A percentile compares a stretch with the other conserved stretches of the same genome.
Conservation (phyloP, 78 protist species). For the Emiliania huxleyi region DNA sequence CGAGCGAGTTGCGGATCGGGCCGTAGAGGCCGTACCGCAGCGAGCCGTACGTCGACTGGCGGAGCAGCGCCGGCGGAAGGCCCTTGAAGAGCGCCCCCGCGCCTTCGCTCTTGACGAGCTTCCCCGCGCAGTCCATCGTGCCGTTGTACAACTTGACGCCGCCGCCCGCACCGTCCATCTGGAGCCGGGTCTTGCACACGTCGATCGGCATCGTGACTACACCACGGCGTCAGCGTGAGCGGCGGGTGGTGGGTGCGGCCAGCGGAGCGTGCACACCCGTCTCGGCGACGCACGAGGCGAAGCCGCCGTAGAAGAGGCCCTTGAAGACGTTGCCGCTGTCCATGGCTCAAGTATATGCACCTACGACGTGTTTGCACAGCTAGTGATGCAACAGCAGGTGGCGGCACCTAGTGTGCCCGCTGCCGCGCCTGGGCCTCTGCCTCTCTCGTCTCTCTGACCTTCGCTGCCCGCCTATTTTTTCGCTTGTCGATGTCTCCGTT, state of each 20-base stretch:
- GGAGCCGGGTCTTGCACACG: slow-evolving; percentile 13
- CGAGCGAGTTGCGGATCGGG: neutral
- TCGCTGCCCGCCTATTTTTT: too few relatives aligned
- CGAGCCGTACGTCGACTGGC: slow-evolving; percentile 19
- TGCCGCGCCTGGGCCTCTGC: too few relatives aligned
- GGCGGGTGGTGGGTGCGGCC: neutral
- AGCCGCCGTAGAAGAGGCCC: slow-evolving; percentile 23
- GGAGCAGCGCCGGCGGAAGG: slow-evolving; percentile 16
- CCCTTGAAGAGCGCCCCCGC: slow-evolving; percentile 7
- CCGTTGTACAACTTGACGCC: neutral
- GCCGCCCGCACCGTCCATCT: neutral
- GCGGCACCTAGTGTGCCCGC: too few relatives aligned
- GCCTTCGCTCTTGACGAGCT: neutral
- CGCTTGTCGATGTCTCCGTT: neutral
- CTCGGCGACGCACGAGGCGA: slow-evolving; percentile 38
- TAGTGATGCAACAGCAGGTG: too few relatives aligned
- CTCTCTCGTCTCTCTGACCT: too few relatives aligned
- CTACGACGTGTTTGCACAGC: too few relatives aligned
- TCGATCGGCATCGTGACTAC: slow-evolving; percentile 26
- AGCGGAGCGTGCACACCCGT: neutral
- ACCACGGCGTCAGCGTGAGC: neutral
- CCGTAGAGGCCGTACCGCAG: neutral
- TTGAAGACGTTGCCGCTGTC: neutral
- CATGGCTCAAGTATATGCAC: neutral
- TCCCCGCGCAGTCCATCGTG: neutral